Conservation (phyloP, 148 eudicot genomes). For the Nepenthes mirabilis region DNA sequence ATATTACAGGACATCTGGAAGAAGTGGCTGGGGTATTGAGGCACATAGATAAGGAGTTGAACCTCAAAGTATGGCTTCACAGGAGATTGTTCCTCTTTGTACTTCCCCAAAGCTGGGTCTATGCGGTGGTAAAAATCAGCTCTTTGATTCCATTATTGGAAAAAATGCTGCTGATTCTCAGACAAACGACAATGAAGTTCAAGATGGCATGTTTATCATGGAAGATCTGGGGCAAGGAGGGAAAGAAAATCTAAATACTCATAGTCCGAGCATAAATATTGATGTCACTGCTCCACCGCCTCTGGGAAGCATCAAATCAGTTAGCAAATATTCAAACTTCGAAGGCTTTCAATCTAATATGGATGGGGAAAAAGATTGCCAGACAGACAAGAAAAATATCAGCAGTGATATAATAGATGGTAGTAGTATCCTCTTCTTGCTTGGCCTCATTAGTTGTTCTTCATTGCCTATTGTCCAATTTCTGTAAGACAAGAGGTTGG, state of each 20-base stretch:
- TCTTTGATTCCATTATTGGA: neutral
- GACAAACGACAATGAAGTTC: neutral
- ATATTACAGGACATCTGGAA: no score
- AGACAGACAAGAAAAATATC: neutral
- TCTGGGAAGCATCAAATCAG: conserved; percentile 4
- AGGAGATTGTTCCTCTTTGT: conserved; percentile 2
- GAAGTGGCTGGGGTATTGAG: neutral
- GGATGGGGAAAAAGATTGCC: neutral
- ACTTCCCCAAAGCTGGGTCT: conserved; percentile 4
- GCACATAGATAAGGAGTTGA: conserved; percentile 1
- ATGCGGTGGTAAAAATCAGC: neutral
- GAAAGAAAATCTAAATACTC: conserved; percentile 6
- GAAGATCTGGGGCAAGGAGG: conserved; percentile 15
- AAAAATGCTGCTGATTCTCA: conserved; percentile 9
- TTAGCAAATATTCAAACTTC: conserved; percentile 4
- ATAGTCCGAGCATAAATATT: neutral
- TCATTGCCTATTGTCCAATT: no score
- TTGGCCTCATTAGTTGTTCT: no score
- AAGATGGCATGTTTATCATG: conserved; percentile 15
- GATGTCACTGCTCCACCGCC: neutral
- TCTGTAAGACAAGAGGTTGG: neutral
- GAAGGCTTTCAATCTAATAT: neutral
- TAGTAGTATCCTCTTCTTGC: neutral
- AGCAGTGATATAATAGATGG: neutral
- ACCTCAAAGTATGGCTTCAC: conserved; percentile 4